Conservation (phyloP, 1,139 yeast species). For the Casaregolazyma suthepensis region DNA sequence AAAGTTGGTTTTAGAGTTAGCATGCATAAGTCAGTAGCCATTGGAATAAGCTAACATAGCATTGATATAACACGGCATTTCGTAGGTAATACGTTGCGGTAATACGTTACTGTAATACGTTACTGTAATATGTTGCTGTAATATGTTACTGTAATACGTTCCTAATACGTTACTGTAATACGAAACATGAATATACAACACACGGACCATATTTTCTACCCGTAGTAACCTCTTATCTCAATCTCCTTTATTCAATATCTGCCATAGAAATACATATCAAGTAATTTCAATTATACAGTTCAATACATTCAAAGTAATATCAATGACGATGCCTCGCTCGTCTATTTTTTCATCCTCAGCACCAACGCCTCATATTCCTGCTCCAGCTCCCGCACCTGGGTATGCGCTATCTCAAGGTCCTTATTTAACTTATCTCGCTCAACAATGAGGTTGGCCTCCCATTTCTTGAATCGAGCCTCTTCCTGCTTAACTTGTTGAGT, state of each 20-base stretch:
- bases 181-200: no score
- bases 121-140: no score
- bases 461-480: slow-evolving; percentile 94
- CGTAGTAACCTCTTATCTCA: not conserved
- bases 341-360: slow-evolving; percentile 18
- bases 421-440: slow-evolving; percentile 92
- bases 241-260: not conserved
- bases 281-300: not conserved
- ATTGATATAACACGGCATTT: no score
- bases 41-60: no score
- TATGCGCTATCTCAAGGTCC: slow-evolving; percentile 85
- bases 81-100: no score
- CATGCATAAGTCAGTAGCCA: no score
- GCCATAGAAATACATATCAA: not conserved
- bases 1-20: not conserved
- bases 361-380: slow-evolving; percentile 28
- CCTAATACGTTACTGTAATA: no score
- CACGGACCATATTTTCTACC: no score
- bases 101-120: no score
- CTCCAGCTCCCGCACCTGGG: slow-evolving; percentile 32
- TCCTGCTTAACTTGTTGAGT: slow-evolving; percentile 98
- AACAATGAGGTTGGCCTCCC: slow-evolving; percentile 94
- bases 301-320: not conserved
- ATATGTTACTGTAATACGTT: no score
- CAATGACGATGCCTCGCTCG: not conserved